A percentile compares a stretch with the other conserved stretches of the same genome.
Conservation (phyloP, 2,329 filamentous ascomycete genomes). For the Clathrospora elynae region DNA sequence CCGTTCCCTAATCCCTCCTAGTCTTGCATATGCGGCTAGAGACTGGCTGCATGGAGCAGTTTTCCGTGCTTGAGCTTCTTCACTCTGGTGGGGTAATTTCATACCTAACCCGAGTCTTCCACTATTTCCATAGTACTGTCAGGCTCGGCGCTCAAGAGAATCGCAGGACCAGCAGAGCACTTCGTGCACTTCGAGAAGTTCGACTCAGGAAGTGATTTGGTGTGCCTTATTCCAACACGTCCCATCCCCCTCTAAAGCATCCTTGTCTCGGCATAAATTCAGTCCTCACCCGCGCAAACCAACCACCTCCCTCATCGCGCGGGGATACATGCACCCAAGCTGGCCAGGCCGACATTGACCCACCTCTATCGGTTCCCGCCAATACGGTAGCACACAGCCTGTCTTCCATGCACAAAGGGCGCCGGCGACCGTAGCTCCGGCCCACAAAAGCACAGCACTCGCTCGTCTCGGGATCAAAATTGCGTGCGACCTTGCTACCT, state of each 20-base stretch:
- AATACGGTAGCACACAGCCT: slow-evolving; percentile 29
- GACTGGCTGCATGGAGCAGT: slow-evolving; percentile 40
- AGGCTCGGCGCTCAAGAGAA: no score
- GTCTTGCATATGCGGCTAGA: slow-evolving; percentile 47
- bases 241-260: slow-evolving; percentile 7
- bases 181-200: slow-evolving; percentile 20
- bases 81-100: slow-evolving; percentile 1
- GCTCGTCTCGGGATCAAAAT: slow-evolving; percentile 49
- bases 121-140: background rate
- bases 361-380: slow-evolving; percentile 29
- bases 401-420: slow-evolving; percentile 26
- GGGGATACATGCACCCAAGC: slow-evolving; percentile 34
- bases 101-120: slow-evolving; percentile 7
- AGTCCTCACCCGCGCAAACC: slow-evolving; percentile 21
- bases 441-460: slow-evolving; percentile 45
- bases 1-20: slow-evolving; percentile 34
- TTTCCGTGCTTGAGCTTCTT: slow-evolving; percentile 35
- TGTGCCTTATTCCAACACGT: background rate
- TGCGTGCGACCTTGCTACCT: slow-evolving; percentile 42
- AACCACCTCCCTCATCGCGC: slow-evolving; percentile 28
- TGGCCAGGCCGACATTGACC: slow-evolving; percentile 30
- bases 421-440: slow-evolving; percentile 38
- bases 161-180: slow-evolving; percentile 7
- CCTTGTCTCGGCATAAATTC: slow-evolving; percentile 20
- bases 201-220: background rate